These are phyloP conservation scores for Nicotiana tabacum DNA, from an alignment of 257 asterid species.

Conservation along the genomic window DNA sequence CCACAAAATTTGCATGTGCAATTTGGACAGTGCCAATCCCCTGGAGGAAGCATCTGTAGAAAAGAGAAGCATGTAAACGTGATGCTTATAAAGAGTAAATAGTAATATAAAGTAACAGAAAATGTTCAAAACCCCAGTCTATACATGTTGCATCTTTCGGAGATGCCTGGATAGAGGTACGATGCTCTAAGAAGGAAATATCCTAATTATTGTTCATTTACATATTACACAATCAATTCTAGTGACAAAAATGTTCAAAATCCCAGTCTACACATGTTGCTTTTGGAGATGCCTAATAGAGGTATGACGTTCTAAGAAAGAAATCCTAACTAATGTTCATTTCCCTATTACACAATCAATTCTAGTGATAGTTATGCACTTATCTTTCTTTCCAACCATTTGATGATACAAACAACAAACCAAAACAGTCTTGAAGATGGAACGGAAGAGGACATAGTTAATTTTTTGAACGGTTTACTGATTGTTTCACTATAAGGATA, in stretches of 20 bases:
- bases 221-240: neutral
- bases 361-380: neutral
- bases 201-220: neutral
- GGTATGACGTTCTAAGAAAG: neutral
- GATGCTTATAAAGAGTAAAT: neutral
- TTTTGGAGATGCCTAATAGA: too few species aligned
- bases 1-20: constrained; percentile 84
- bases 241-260: neutral
- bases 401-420: neutral
- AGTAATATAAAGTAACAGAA: neutral
- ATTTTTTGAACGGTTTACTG: neutral
- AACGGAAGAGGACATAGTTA: neutral
- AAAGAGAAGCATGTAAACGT: constrained; percentile 12
- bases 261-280: too few species aligned
- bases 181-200: neutral
- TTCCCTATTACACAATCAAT: neutral
- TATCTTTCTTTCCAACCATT: neutral
- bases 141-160: neutral
- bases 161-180: neutral
- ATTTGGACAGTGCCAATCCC: constrained; percentile 95
- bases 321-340: neutral
- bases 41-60: constrained; percentile 72
- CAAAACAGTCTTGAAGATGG: neutral
- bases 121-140: constrained; percentile 4
- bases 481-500: neutral